These are phyloP conservation scores for Guadua angustifolia DNA, from an alignment of 176 grass and related monocot species.

Conservation along the genomic window DNA sequence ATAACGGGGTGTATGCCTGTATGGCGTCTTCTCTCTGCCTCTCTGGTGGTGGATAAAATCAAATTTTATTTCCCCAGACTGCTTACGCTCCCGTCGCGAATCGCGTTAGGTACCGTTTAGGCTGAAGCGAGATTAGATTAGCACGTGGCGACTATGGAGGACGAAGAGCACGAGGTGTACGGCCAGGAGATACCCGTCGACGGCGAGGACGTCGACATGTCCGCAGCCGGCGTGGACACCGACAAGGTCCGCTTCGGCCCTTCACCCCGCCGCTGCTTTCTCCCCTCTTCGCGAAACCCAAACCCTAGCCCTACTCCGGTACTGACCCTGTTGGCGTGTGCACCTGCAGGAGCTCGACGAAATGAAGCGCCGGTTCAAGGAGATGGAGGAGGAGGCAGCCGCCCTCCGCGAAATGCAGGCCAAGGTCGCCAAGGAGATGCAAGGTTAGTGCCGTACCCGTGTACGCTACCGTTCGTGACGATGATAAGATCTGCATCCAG, in stretches of 20 bases:
- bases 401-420: conserved; percentile 86
- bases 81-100: background rate
- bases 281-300: background rate
- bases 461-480: background rate
- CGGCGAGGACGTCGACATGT: conserved; percentile 70
- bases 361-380: conserved; percentile 85
- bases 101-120: background rate
- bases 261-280: background rate
- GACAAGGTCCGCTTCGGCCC: conserved; percentile 44
- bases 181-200: conserved; percentile 71
- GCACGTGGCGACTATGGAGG: conserved; percentile 53
- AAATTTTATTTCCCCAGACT: background rate
- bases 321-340: conserved; percentile 11
- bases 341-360: conserved; percentile 78
- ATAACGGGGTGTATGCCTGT: too few species aligned
- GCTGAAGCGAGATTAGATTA: background rate
- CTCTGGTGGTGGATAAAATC: too few species aligned
- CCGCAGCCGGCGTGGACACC: conserved; percentile 41
- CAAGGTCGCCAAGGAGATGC: conserved; percentile 83
- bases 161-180: conserved; percentile 78
- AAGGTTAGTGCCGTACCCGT: conserved; percentile 44
- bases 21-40: too few species aligned
- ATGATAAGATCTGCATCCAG: background rate
- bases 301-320: conserved; percentile 55
- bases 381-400: conserved; percentile 84